Percentiles rank a stretch among this genome's conserved stretches.
These are phyloP conservation scores for Tarenaya hassleriana DNA, from an alignment of 345 rosid genomes.

Conservation along the genomic window DNA sequence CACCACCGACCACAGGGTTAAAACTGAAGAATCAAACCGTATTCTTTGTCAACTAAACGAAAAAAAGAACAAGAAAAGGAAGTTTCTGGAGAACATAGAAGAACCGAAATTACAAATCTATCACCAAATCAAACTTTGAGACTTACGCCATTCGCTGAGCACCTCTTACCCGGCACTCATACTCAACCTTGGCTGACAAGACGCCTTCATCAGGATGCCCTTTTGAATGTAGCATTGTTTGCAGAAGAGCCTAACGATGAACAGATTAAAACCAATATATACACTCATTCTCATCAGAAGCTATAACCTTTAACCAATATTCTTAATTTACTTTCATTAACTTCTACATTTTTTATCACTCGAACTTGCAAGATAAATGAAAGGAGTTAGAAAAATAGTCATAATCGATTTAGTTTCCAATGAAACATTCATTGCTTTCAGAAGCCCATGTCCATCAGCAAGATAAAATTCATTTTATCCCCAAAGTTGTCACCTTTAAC, in stretches of 20 bases:
- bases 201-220: constrained; percentile 62
- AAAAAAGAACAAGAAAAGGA: constrained; percentile 1
- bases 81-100: neutral
- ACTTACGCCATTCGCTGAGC: constrained; percentile 98
- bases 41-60: neutral
- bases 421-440: too few relatives aligned
- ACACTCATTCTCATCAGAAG: constrained; percentile 4
- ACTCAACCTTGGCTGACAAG: constrained; percentile 79
- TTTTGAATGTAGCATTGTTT: constrained; percentile 85
- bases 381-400: too few relatives aligned
- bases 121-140: constrained; percentile 7
- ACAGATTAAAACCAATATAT: constrained; percentile 18
- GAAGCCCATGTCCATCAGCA: too few relatives aligned
- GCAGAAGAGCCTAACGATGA: constrained; percentile 65
- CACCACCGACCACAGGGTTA: constrained; percentile 96
- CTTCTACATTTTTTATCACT: neutral
- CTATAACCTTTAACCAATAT: neutral
- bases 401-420: too few relatives aligned
- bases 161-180: constrained; percentile 87
- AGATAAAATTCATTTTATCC: too few relatives aligned
- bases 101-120: neutral
- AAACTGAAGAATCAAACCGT: constrained; percentile 41
- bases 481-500: constrained; percentile 8
- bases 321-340: constrained; percentile 1
- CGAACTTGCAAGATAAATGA: neutral